Percentiles rank a stretch among this genome's conserved stretches.
phyloP scores from a whole-genome alignment of 2,329 filamentous ascomycete genomes.

The Orbilia ellipsospora region DNA sequence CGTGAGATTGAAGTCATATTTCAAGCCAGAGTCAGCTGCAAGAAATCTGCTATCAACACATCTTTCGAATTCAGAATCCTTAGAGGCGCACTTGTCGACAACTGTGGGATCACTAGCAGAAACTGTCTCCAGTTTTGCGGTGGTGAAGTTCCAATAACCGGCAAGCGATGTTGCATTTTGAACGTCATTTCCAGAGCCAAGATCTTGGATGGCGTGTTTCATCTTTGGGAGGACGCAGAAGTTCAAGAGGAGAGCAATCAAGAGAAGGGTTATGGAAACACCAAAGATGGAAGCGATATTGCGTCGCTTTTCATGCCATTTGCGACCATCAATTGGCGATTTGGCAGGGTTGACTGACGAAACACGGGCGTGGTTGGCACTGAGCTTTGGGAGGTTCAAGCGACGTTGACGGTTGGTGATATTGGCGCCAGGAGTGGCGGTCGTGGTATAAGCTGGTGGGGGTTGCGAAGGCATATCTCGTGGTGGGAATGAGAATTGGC shows the following conservation, averaged over 20 bases:
- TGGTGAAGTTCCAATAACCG: constrained; percentile 45
- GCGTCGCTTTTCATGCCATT: constrained; percentile 50
- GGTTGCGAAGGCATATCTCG: constrained; percentile 45
- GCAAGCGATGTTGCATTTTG: constrained; percentile 4
- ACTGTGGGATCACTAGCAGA: constrained; percentile 24
- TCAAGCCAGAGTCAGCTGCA: constrained; percentile 11
- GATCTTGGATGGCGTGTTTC: not conserved
- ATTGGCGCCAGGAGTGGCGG: constrained; percentile 23
- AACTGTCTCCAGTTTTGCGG: constrained; percentile 21
- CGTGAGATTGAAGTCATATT: constrained; percentile 33
- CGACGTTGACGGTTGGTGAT: constrained; percentile 48
- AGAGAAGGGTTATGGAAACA: constrained; percentile 28
- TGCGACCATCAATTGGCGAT: constrained; percentile 47
- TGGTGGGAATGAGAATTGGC: constrained; percentile 46
- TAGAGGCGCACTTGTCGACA: constrained; percentile 37
- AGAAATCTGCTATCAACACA: constrained; percentile 51
- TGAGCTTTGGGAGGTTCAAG: constrained; percentile 47
- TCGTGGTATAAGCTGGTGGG: constrained; percentile 46
- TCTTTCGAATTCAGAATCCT: constrained; percentile 42
- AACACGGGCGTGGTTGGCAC: constrained; percentile 35
- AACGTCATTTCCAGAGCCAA: constrained; percentile 15
- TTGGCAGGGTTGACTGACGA: constrained; percentile 46
- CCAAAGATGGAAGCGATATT: constrained; percentile 40
- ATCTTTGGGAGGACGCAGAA: constrained; percentile 46
- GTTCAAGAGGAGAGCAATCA: constrained; percentile 38